These are phyloP conservation scores for Gossypium ekmanianum DNA, from an alignment of 345 rosid species.

Conservation along the genomic window DNA sequence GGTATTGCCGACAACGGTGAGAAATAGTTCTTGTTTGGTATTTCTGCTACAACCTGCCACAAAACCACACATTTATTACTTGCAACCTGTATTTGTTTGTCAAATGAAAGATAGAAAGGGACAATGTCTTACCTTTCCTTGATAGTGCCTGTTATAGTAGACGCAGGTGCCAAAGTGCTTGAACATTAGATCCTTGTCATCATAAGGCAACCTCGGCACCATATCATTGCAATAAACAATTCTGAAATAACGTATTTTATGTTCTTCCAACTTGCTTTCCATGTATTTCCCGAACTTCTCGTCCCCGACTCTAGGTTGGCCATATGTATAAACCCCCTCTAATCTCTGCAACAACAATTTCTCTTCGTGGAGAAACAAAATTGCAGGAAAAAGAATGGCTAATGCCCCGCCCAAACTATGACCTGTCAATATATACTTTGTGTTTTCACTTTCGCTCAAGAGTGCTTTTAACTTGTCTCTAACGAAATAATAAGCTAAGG, in stretches of 20 bases:
- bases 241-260: conserved; percentile 40
- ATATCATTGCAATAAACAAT: conserved; percentile 66
- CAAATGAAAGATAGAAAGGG: background rate
- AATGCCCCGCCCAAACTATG: conserved; percentile 81
- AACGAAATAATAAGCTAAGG: conserved; percentile 56
- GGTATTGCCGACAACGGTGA: background rate
- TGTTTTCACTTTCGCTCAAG: conserved; percentile 26
- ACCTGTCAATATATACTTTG: conserved; percentile 52
- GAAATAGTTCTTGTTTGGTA: conserved; percentile 12
- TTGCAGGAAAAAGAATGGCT: conserved; percentile 57
- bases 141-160: conserved; percentile 44
- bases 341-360: conserved; percentile 44
- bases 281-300: conserved; percentile 48
- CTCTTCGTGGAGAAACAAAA: conserved; percentile 52
- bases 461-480: conserved; percentile 41
- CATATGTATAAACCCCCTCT: conserved; percentile 62
- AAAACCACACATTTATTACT: background rate
- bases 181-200: conserved; percentile 56
- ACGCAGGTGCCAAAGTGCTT: conserved; percentile 72
- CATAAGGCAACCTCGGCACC: conserved; percentile 71
- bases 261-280: conserved; percentile 39
- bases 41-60: conserved; percentile 7
- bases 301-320: conserved; percentile 86
- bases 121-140: conserved; percentile 31
- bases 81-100: too few species aligned